Conservation (phyloP, 2,329 filamentous ascomycete genomes). For the Xylaria sp. region DNA sequence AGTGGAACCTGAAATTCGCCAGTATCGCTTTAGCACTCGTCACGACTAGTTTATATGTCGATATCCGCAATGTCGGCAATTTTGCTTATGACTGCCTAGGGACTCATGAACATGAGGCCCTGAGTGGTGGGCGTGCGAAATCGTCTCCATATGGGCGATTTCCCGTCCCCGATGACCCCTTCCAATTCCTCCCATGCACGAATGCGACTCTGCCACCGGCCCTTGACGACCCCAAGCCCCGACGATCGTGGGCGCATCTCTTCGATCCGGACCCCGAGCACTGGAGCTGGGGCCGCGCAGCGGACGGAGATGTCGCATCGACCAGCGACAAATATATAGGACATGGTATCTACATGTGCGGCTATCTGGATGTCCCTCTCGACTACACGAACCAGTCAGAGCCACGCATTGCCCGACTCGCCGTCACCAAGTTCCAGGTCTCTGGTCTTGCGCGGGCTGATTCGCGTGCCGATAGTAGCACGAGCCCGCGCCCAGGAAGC, state of each 20-base stretch:
- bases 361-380: slow-evolving; percentile 38
- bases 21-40: slow-evolving; percentile 23
- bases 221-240: slow-evolving; percentile 54
- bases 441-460: slow-evolving; percentile 54
- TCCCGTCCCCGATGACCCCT: slow-evolving; percentile 56
- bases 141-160: slow-evolving; percentile 53
- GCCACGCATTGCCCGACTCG: slow-evolving; percentile 55
- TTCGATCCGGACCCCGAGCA: slow-evolving; percentile 58
- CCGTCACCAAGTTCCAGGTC: slow-evolving; percentile 62
- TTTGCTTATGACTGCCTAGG: slow-evolving; percentile 40
- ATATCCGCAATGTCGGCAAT: slow-evolving; percentile 36
- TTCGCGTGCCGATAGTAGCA: slow-evolving; percentile 16
- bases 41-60: slow-evolving; percentile 27
- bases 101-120: slow-evolving; percentile 39
- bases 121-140: slow-evolving; percentile 28
- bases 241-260: slow-evolving; percentile 54
- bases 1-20: slow-evolving; percentile 16
- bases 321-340: slow-evolving; percentile 42
- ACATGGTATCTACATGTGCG: slow-evolving; percentile 38
- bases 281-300: slow-evolving; percentile 59
- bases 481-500: slow-evolving; percentile 40
- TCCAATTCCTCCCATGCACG: slow-evolving; percentile 61
- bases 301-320: slow-evolving; percentile 10
- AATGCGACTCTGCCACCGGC: slow-evolving; percentile 54
- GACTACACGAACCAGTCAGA: slow-evolving; percentile 34